Conservation (phyloP, 1,139 yeast species). For the Sugiyamaella novakii region DNA sequence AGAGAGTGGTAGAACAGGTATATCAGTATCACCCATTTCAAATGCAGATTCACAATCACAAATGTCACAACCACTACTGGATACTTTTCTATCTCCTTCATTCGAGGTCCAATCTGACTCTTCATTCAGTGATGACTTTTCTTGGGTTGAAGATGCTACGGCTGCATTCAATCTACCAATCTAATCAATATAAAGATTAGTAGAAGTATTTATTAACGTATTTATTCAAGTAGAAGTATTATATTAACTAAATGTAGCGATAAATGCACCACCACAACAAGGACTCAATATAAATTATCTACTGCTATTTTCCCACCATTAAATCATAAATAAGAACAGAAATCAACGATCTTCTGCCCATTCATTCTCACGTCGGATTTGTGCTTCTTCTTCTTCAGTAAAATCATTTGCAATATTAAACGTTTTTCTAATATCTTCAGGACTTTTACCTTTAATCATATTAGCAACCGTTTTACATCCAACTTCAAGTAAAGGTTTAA, state of each 20-base stretch:
- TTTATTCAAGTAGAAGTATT: too few species aligned
- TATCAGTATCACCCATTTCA: not conserved
- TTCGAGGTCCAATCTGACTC: too few species aligned
- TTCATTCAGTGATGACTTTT: not conserved
- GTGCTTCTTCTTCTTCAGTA: constrained; percentile 98
- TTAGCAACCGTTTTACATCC: constrained; percentile 98
- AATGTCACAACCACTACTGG: too few species aligned
- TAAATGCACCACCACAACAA: too few species aligned
- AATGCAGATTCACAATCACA: too few species aligned
- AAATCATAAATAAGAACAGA: too few species aligned
- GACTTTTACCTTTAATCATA: constrained; percentile 94
- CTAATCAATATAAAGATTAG: not conserved
- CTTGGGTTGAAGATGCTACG: not conserved
- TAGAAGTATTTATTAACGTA: too few species aligned
- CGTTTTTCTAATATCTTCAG: constrained; percentile 94
- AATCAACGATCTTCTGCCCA: constrained; percentile 99
- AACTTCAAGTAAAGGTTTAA: constrained; percentile 87
- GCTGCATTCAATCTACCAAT: constrained; percentile 4
- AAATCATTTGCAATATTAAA: constrained; percentile 96
- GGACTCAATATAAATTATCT: too few species aligned
- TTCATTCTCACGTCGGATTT: constrained; percentile 94
- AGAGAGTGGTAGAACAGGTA: not conserved
- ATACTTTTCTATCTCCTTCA: too few species aligned
- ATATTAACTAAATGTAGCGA: too few species aligned
- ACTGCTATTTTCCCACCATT: too few species aligned